Conservation (phyloP, 306 rosid species). For the Quercus aquifolioides region DNA sequence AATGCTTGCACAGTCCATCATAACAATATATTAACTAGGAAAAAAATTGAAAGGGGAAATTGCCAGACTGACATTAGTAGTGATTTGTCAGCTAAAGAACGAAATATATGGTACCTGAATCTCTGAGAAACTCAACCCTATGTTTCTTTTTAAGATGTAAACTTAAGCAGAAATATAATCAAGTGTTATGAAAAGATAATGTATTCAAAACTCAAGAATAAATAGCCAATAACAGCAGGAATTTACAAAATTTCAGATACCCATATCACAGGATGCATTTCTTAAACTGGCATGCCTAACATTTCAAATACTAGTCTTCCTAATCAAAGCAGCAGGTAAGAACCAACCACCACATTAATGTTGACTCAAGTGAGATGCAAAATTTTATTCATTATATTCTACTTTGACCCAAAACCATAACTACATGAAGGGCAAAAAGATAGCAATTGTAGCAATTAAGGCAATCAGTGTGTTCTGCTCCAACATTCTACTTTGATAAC, state of each 20-base stretch:
- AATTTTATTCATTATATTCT: not conserved
- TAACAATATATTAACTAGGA: not conserved
- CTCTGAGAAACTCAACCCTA: not conserved
- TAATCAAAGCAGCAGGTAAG: not conserved
- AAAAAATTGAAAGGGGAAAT: not conserved
- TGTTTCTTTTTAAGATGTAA: not conserved
- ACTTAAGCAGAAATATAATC: not conserved
- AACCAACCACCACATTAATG: not conserved
- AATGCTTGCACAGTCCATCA: not conserved
- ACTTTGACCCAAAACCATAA: not conserved
- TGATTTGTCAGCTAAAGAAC: not conserved
- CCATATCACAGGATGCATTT: not conserved
- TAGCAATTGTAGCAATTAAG: not conserved
- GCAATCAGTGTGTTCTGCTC: not conserved
- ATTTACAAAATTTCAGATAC: not conserved
- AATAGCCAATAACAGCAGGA: not conserved
- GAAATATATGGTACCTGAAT: not conserved
- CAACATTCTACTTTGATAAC: not conserved
- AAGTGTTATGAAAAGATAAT: not conserved
- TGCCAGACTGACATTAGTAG: not conserved
- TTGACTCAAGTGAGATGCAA: not conserved
- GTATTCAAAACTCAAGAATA: not conserved
- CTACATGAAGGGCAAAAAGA: not conserved
- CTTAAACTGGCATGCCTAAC: not conserved
- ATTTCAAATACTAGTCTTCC: not conserved